Evolutionary conservation across 768 basidiomycete genomes (phyloP).

Genomic region (Suillus weaverae): DNA sequence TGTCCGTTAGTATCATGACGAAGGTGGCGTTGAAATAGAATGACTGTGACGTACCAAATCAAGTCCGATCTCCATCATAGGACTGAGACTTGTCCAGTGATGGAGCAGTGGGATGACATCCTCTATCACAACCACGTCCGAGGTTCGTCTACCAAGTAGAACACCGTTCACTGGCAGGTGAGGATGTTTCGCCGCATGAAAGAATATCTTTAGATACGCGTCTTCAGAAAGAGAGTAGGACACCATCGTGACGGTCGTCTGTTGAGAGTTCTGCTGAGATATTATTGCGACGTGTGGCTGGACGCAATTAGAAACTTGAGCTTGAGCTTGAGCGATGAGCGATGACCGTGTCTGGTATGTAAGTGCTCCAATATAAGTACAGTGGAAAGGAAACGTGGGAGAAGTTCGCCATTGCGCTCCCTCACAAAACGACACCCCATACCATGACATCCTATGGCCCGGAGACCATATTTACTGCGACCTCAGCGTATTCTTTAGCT

Average conservation of each 20-base stretch:
- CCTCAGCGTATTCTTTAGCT: constrained; percentile 62
- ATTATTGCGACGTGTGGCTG: background rate
- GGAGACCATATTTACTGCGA: constrained; percentile 52
- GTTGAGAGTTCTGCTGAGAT: background rate
- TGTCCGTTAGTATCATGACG: background rate
- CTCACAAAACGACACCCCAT: background rate
- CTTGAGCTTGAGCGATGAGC: background rate
- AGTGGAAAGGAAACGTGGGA: constrained; percentile 1
- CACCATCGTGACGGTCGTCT: constrained; percentile 23
- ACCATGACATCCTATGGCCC: constrained; percentile 20
- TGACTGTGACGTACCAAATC: constrained; percentile 54
- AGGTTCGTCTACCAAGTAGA: constrained; percentile 55
- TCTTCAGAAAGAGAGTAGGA: constrained; percentile 55
- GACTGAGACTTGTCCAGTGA: constrained; percentile 81
- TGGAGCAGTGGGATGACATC: constrained; percentile 80
- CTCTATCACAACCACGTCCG: constrained; percentile 45
- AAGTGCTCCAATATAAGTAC: background rate
- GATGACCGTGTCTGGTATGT: background rate
- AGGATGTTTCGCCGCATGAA: constrained; percentile 81
- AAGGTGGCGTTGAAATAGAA: constrained; percentile 3
- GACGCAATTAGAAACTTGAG: background rate
- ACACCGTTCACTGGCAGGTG: constrained; percentile 76
- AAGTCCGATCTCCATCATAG: constrained; percentile 85
- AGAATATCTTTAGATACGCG: constrained; percentile 72
- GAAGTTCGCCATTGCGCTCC: background rate